Evolutionary conservation across 2,329 filamentous ascomycete genomes (phyloP).

Genomic region (Stachybotrys chlorohalonatus): DNA sequence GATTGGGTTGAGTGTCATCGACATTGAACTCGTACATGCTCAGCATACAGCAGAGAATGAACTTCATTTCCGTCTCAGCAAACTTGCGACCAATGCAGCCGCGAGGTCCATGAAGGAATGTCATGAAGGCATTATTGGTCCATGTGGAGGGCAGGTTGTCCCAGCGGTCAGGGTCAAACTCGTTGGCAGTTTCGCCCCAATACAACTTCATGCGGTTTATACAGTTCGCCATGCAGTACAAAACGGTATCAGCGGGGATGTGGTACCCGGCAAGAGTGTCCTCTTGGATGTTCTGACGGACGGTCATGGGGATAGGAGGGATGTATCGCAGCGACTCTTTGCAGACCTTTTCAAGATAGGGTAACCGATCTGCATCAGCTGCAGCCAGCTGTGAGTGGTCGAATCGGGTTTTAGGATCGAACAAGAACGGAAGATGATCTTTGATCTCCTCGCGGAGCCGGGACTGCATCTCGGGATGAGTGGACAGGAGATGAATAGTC

Average conservation of each 20-base stretch:
- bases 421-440: conserved; percentile 19
- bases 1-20: not conserved
- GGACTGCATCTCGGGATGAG: conserved; percentile 26
- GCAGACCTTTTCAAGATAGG: conserved; percentile 36
- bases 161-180: conserved; percentile 33
- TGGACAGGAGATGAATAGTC: conserved; percentile 30
- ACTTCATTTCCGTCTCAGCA: conserved; percentile 22
- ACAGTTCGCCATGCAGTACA: conserved; percentile 31
- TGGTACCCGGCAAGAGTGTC: conserved; percentile 28
- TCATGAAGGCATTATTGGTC: conserved; percentile 24
- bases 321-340: conserved; percentile 35
- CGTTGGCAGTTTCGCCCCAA: conserved; percentile 29
- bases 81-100: conserved; percentile 20
- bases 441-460: conserved; percentile 30
- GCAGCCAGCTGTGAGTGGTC: conserved; percentile 16
- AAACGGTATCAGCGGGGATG: conserved; percentile 30
- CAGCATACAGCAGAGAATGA: conserved; percentile 5
- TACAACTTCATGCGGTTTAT: conserved; percentile 29
- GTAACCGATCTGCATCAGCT: conserved; percentile 14
- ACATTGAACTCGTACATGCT: conserved; percentile 1
- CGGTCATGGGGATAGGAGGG: conserved; percentile 23
- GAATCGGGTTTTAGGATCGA: conserved; percentile 21
- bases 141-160: conserved; percentile 24
- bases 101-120: conserved; percentile 19
- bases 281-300: conserved; percentile 26